These are phyloP conservation scores for Helichrysum umbraculigerum DNA, from an alignment of 129 eudicot genomes.

Conservation along the genomic window DNA sequence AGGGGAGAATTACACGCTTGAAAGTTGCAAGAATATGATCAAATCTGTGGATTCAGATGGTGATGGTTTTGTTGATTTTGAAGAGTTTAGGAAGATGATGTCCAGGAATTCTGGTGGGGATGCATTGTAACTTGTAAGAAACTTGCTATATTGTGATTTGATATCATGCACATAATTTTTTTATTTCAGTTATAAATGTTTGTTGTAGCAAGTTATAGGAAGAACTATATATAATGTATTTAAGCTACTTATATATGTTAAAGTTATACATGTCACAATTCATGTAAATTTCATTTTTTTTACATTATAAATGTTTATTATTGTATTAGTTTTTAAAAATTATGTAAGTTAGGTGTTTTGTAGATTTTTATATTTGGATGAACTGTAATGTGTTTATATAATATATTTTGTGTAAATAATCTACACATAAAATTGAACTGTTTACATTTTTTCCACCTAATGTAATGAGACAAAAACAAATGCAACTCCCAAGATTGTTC, in stretches of 20 bases:
- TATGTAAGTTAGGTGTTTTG: not conserved
- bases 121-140: not conserved
- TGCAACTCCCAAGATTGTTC: no score
- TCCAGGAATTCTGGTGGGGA: conserved; percentile 25
- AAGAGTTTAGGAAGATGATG: conserved; percentile 89
- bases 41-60: conserved; percentile 69
- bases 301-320: no score
- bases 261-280: not conserved
- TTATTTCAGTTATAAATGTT: no score
- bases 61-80: conserved; percentile 78
- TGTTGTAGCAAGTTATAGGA: not conserved
- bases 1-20: conserved; percentile 61
- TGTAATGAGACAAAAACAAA: no score
- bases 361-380: no score
- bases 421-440: not conserved
- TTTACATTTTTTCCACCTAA: no score
- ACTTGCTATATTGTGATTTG: not conserved
- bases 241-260: not conserved
- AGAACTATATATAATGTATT: not conserved
- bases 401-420: not conserved
- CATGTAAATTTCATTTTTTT: not conserved
- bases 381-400: not conserved
- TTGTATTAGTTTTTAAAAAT: no score
- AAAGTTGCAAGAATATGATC: conserved; percentile 67
- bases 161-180: not conserved